These are phyloP conservation scores for Ceriops zippeliana DNA, from an alignment of 345 rosid species.

Conservation along the genomic window DNA sequence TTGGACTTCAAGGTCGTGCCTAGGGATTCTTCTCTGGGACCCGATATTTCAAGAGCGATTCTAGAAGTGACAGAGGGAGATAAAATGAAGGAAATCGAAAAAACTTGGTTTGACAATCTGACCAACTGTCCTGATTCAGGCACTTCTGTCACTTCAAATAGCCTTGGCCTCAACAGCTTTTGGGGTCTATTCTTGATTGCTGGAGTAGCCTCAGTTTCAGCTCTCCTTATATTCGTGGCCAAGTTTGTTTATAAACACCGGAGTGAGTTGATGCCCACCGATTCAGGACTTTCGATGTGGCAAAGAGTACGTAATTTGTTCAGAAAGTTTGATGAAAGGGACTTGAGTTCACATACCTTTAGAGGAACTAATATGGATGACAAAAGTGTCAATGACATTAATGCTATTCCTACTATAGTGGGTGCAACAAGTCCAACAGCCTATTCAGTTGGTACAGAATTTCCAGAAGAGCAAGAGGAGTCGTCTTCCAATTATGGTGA, in stretches of 20 bases:
- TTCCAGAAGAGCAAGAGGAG: neutral
- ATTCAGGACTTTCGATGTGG: conserved; percentile 2
- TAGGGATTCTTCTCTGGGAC: conserved; percentile 13
- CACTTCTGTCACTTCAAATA: neutral
- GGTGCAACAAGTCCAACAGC: conserved; percentile 6
- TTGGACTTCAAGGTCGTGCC: conserved; percentile 1
- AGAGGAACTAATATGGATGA: neutral
- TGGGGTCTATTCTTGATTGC: conserved; percentile 13
- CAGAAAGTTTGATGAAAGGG: neutral
- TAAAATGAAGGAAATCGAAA: neutral
- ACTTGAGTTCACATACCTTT: conserved; percentile 2
- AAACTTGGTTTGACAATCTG: neutral
- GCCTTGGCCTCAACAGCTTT: conserved; percentile 11
- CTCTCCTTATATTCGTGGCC: neutral
- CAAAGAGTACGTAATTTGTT: neutral
- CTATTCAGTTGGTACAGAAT: neutral
- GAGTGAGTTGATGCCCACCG: neutral
- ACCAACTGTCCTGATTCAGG: neutral
- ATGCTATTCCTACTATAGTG: neutral
- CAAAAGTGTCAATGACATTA: neutral
- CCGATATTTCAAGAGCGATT: conserved; percentile 15
- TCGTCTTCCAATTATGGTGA: neutral
- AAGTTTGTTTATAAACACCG: conserved; percentile 3
- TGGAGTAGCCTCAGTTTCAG: conserved; percentile 7
- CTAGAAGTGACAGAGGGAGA: neutral